Evolutionary conservation across 2,329 filamentous ascomycete genomes (phyloP), one percentile per base, ranked within the genome.

Genomic region (Colletotrichum musicola): DNA sequence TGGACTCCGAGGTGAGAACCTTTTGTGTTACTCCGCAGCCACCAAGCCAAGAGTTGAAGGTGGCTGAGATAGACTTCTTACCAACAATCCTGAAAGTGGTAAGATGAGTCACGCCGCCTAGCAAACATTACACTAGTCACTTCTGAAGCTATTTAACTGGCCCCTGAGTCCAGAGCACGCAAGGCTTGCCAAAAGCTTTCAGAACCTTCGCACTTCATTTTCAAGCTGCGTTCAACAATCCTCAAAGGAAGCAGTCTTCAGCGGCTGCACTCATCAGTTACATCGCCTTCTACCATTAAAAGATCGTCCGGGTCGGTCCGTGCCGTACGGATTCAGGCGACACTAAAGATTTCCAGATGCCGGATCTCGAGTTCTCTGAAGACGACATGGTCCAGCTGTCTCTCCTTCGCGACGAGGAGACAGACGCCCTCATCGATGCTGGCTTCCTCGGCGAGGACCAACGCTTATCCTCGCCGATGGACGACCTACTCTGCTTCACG

Each of bases 371-470:
- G n/a, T 71, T 71, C 55, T 61, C 57, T 38, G 74, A 75, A 6
- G 74, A 77, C n/a, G 74, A 77, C 20, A 71, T 74, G 25, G 51
- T 74, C 61, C 72, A 77, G 65, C 68, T 76, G 40, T 72, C 73
- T 12, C 69, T 77, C 12, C 65, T 76, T 16, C 73, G 74, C 12
- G 73, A 77, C 59, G 73, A 77, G 18, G 76, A 77, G 46, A 72
- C 71, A 5, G 75, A 78, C 49, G 67, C 70, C 22, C 72, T 78
- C 25, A 72, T 76, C 12, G 59, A 70, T 9, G 70, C 67, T 22
- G 72, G 72, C 9, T 61, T 76, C 16, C 49, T 76, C 30, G 56
- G 50, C 51, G 60, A 72, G 13, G 71, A 74, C 10, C 56, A 66
- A 14, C 65, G 70, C 30, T 69, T 75, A 46, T 65, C 58, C 27